Percentiles rank a stretch among this genome's conserved stretches.
Evolutionary conservation across 129 eudicot species (phyloP).

Genomic region (Calendula officinalis): DNA sequence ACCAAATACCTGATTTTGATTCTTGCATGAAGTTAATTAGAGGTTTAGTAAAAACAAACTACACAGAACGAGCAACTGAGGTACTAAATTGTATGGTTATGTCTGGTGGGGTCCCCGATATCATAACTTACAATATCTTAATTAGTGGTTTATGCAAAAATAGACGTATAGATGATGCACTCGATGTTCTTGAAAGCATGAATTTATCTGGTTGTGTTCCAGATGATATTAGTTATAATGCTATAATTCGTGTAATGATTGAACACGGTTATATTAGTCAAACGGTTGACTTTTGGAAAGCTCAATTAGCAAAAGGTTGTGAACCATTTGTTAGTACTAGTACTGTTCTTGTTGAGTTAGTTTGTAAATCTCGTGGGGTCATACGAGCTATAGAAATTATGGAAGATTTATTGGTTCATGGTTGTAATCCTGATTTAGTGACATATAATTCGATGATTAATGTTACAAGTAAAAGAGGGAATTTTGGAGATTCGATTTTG

Average conservation of each 20-base stretch:
- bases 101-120: constrained; percentile 88
- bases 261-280: constrained; percentile 47
- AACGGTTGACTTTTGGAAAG: constrained; percentile 72
- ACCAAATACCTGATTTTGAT: constrained; percentile 67
- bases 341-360: constrained; percentile 59
- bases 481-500: constrained; percentile 47
- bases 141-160: constrained; percentile 66
- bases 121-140: constrained; percentile 76
- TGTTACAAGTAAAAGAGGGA: constrained; percentile 52
- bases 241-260: constrained; percentile 57
- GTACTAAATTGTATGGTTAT: constrained; percentile 61
- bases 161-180: constrained; percentile 43
- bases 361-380: constrained; percentile 63
- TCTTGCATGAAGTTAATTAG: constrained; percentile 68
- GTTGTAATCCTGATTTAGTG: constrained; percentile 71
- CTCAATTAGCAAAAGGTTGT: constrained; percentile 71
- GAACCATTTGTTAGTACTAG: constrained; percentile 64
- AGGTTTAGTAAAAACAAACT: constrained; percentile 48
- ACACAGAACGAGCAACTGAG: constrained; percentile 50
- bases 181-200: constrained; percentile 66
- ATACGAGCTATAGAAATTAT: constrained; percentile 55
- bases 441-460: constrained; percentile 60
- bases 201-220: constrained; percentile 81
- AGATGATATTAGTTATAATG: constrained; percentile 69
- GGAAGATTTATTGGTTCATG: constrained; percentile 61